Conservation (phyloP, 2,329 filamentous ascomycete genomes). For the Colletotrichum tropicicola region DNA sequence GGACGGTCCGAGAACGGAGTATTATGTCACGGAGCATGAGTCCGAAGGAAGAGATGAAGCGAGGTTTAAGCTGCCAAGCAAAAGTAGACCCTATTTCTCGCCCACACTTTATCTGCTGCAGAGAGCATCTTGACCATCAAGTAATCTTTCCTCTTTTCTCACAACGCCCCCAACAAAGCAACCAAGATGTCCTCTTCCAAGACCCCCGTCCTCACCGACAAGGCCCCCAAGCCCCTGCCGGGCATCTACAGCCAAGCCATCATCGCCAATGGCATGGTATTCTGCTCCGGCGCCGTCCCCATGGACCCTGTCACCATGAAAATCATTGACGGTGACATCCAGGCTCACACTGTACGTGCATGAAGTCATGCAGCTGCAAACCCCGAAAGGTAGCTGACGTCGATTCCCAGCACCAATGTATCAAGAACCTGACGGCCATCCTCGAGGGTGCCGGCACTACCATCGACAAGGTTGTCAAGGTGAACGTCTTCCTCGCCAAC, state of each 20-base stretch:
- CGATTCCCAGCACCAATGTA: conserved; percentile 62
- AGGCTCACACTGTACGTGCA: conserved; percentile 65
- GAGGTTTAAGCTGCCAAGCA: background rate
- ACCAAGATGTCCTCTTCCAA: conserved; percentile 36
- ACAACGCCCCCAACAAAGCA: background rate
- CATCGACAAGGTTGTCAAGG: conserved; percentile 75
- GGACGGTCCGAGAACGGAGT: conserved; percentile 12
- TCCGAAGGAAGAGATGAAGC: background rate
- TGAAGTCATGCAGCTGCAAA: background rate
- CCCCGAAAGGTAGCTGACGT: background rate
- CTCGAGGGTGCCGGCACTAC: conserved; percentile 73
- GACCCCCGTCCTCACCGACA: conserved; percentile 47
- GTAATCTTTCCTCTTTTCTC: background rate
- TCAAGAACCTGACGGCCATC: conserved; percentile 76
- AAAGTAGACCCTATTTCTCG: background rate
- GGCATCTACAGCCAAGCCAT: conserved; percentile 64
- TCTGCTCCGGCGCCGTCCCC: conserved; percentile 77
- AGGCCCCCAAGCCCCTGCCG: conserved; percentile 50
- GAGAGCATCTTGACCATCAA: background rate
- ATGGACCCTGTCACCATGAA: conserved; percentile 66
- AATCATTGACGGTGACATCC: conserved; percentile 70
- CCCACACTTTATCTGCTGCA: background rate
- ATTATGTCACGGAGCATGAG: background rate
- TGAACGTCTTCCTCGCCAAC: conserved; percentile 76
- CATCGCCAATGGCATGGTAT: conserved; percentile 73